These are phyloP conservation scores for Cenococcum geophilum DNA, from an alignment of 495 filamentous ascomycete species.

Conservation along the genomic window DNA sequence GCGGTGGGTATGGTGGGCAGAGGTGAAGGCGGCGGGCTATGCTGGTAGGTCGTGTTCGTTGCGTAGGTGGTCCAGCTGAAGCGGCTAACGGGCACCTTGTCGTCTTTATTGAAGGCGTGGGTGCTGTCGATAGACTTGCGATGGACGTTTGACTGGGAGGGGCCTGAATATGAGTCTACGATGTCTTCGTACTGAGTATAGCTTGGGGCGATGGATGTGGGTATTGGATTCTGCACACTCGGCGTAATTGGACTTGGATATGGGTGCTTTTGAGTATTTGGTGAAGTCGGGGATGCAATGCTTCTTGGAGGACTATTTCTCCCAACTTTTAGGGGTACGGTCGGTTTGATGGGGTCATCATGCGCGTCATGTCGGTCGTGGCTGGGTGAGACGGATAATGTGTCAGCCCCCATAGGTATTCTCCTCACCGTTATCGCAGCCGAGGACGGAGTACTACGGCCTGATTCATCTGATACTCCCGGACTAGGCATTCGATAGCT, in stretches of 20 bases:
- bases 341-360: conserved; percentile 38
- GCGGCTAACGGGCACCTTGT: conserved; percentile 53
- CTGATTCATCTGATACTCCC: neutral
- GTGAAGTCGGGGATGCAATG: conserved; percentile 29
- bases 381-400: conserved; percentile 23
- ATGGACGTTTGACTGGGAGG: conserved; percentile 15
- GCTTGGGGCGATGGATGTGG: neutral
- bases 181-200: neutral
- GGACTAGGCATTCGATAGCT: conserved; percentile 9
- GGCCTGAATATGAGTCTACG: neutral
- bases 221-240: neutral
- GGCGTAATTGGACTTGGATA: conserved; percentile 23
- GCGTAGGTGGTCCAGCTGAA: conserved; percentile 71
- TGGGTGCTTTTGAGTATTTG: conserved; percentile 16
- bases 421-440: conserved; percentile 15
- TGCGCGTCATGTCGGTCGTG: conserved; percentile 15
- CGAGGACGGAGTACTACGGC: conserved; percentile 14
- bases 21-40: conserved; percentile 44
- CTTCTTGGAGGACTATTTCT: conserved; percentile 35
- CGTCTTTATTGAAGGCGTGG: conserved; percentile 17
- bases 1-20: conserved; percentile 37
- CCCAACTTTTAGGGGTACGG: conserved; percentile 37
- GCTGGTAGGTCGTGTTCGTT: conserved; percentile 45
- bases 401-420: conserved; percentile 21
- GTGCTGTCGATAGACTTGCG: conserved; percentile 25